Conservation (phyloP, 1,284 basidiomycete genomes). For the Cryptococcus amylolentus region DNA sequence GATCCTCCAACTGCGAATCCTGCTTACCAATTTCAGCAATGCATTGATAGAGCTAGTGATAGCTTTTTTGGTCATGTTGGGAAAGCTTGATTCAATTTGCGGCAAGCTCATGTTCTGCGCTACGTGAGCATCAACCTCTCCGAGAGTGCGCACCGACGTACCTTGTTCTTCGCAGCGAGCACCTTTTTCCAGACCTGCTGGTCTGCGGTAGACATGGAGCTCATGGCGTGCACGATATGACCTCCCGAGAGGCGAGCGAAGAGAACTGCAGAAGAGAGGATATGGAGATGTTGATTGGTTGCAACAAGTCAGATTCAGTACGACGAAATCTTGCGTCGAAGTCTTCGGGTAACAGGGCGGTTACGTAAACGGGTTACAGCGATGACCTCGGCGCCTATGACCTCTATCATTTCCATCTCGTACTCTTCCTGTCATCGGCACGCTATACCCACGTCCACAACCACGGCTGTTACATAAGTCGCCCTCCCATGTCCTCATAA, state of each 20-base stretch:
- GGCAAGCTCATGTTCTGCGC: slow-evolving; percentile 29
- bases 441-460: neutral
- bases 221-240: slow-evolving; percentile 17
- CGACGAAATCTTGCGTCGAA: too few relatives aligned
- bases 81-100: slow-evolving; percentile 32
- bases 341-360: too few relatives aligned
- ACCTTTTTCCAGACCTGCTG: slow-evolving; percentile 48
- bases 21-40: slow-evolving; percentile 12
- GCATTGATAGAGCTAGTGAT: slow-evolving; percentile 6
- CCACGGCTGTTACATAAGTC: neutral
- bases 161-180: slow-evolving; percentile 39
- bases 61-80: slow-evolving; percentile 27
- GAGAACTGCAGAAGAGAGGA: too few relatives aligned
- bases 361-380: too few relatives aligned
- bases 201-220: slow-evolving; percentile 36
- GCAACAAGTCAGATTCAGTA: too few relatives aligned
- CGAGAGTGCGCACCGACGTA: slow-evolving; percentile 8
- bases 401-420: too few relatives aligned
- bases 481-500: slow-evolving; percentile 12
- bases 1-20: neutral
- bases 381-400: too few relatives aligned
- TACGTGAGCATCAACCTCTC: slow-evolving; percentile 2
- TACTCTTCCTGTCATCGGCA: too few relatives aligned
- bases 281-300: too few relatives aligned
- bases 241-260: neutral